Evolutionary conservation across 192 early-diverging fungal genomes (phyloP), one percentile per base, ranked within the genome.

Genomic region (Coemansia sp.): DNA sequence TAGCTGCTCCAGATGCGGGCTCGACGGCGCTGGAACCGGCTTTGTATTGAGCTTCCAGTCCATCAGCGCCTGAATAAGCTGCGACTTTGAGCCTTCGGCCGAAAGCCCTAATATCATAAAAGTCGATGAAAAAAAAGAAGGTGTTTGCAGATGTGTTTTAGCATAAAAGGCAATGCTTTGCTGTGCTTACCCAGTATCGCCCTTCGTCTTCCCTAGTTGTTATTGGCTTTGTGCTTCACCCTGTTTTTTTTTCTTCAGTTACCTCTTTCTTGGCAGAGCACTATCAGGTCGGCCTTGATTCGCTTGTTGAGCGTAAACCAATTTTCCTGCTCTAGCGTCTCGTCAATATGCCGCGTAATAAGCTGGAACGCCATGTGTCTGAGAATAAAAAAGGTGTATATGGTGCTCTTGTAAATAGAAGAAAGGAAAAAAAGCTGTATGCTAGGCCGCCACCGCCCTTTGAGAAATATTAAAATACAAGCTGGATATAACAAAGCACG

Each of bases 231-330:
- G n/a, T 4, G 24, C 18, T 64, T 50, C 25, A 22, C n/a, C 7
- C 22, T 57, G 34, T 42, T 55, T 1, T 10, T 18, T 55, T 27
- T 30, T 55, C 1, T 29, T 27, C 8, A 55, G 4, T 55, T 55
- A 87, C 88, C 86, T 83, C 88, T 67, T 54, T 89, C 88, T 56
- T 86, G 86, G 62, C 89, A 91, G 42, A 88, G 74, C 10, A 82
- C 83, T 56, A 91, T 86, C 19, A 91, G 60, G 61, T 91, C 89
- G 8, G 87, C 89, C 58, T 86, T 85, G 66, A 85, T 81, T 64
- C 82, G 83, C 48, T 78, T 73, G 69, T 85, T 83, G 14, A 91
- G 74, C 4, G 88, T 83, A 20, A 71, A 71, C 64, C 68, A 76
- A 50, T 75, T 85, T 54, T 88, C 84, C 47, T 78, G 67, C 67